Base-by-base conservation (phyloP, 2,329 filamentous ascomycete species). In the Trichophyton schoenleinii region DNA sequence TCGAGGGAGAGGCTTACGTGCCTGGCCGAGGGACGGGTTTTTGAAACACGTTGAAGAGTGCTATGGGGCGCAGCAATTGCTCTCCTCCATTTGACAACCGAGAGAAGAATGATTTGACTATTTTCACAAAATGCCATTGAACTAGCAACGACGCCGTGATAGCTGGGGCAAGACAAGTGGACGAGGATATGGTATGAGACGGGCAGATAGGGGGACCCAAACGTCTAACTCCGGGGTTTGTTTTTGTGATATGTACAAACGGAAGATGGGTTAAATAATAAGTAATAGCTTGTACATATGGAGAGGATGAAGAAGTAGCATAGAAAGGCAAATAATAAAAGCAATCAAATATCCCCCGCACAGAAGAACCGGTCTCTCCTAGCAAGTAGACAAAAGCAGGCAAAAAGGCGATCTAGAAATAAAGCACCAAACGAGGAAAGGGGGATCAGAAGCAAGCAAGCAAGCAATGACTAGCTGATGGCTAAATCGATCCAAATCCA, bases 401-500 rank as follows among this genome's bases (percentile, higher is more conserved):
- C 3, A 28, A 13, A 52, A 52, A 52, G 46, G 46, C 46, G 46
- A 52, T 52, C 46, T 52, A 52, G 11, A 52, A 52, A 52, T 15
- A 28, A 15, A 31, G 46, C 20, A 15, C 11, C 4, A 22, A 15
- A 28, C 13, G 11, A 15, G 25, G 25, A 52, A 52, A 13, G 9
- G 15, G 20, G 20, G 22, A 28, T 5, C 13, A 4, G 13, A 28
- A 52, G 25, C 18, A 48, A 48, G 11, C 34, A 36, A 36, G 34
- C 34, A 18, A 44, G 41, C 11, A 44, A 44, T n/a, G n/a, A 44
- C 34, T 22, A 52, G 22, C 46, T 28, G 22, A 28, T 22, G 22
- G 46, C 46, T 52, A 52, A 52, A 52, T 52, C 46, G 46, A 52
- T 52, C 46, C 46, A 52, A 52, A 28, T 52, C 22, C 46, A n/a